Evolutionary conservation across 768 basidiomycete genomes (phyloP), one percentile per base, ranked within the genome.

Genomic region (Tricholoma furcatifolium): DNA sequence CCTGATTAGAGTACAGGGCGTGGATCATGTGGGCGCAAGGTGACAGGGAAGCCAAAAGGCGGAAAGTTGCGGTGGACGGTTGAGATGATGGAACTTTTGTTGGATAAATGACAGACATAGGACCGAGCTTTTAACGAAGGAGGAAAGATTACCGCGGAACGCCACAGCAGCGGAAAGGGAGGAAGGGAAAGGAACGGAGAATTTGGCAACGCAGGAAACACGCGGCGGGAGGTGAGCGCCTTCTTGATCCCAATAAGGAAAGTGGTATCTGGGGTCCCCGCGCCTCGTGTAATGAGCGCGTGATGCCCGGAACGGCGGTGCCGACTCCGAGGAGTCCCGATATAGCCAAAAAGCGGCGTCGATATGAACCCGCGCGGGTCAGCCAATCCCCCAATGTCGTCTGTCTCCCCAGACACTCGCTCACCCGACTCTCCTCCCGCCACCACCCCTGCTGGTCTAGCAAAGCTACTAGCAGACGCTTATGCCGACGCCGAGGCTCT

Each of bases 401-500:
- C 53, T 23, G 50, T 53, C 48, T 57, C 56, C 12, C 54, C 56
- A 32, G 45, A 54, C 48, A 8, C 32, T 24, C 42, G 6, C 47
- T 35, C 49, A 44, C 17, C 50, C 23, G 2, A 11, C 27, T 12
- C 31, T 20, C 47, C 41, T 12, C 42, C 56, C 23, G 7, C 48
- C 2, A 47, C 43, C 1, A 49, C 62, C 1, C 58, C 62, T 58
- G 69, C 82, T 1, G 76, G 80, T 53, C 81, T 87, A 61, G 84
- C 85, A 12, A 59, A 71, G 6, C 75, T 87, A 43, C 81, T 88
- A 62, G 62, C 78, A 4, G 70, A 76, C 34, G 73, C 79, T 42
- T 81, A 80, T 60, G 70, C 70, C 58, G 83, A 87, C 41, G 63
- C 68, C 32, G 85, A 87, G 10, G 11, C 47, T 18, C 75, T 87